These are phyloP conservation scores for Xerocomus spinulosus DNA, from an alignment of 768 basidiomycete genomes.

Conservation along the genomic window DNA sequence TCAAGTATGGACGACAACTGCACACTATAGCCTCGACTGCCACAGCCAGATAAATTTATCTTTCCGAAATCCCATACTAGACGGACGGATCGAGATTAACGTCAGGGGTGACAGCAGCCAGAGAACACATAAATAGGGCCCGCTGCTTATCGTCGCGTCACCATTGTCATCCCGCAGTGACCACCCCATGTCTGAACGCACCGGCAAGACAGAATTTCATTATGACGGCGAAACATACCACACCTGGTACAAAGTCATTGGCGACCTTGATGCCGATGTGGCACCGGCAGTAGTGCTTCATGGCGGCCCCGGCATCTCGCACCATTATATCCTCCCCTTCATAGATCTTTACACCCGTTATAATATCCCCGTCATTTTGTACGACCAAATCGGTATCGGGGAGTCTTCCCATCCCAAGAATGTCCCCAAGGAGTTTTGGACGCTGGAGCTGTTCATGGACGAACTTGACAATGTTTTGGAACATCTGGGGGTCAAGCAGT, in stretches of 20 bases:
- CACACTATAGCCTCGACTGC: too few species aligned
- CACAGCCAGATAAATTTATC: too few species aligned
- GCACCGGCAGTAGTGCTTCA: constrained; percentile 41
- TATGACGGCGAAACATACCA: constrained; percentile 26
- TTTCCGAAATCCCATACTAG: too few species aligned
- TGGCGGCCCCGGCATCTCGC: constrained; percentile 41
- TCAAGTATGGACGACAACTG: too few species aligned
- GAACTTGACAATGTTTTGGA: constrained; percentile 49
- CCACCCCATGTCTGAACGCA: constrained; percentile 18
- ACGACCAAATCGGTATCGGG: constrained; percentile 48
- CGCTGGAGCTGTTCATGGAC: constrained; percentile 46
- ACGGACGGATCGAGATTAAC: too few species aligned
- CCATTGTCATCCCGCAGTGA: not conserved
- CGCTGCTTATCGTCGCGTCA: not conserved
- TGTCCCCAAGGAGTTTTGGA: constrained; percentile 35
- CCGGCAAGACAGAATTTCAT: constrained; percentile 20
- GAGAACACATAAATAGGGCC: too few species aligned
- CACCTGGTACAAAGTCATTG: constrained; percentile 43
- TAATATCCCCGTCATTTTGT: constrained; percentile 42
- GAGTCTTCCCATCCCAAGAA: constrained; percentile 39
- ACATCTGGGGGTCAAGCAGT: constrained; percentile 36
- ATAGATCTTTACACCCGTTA: constrained; percentile 29
- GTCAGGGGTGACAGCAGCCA: too few species aligned
- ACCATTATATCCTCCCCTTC: constrained; percentile 39
- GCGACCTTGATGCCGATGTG: constrained; percentile 32